Base-by-base conservation (phyloP, 2,329 filamentous ascomycete genomes). In the Trichoderma arundinaceum region DNA sequence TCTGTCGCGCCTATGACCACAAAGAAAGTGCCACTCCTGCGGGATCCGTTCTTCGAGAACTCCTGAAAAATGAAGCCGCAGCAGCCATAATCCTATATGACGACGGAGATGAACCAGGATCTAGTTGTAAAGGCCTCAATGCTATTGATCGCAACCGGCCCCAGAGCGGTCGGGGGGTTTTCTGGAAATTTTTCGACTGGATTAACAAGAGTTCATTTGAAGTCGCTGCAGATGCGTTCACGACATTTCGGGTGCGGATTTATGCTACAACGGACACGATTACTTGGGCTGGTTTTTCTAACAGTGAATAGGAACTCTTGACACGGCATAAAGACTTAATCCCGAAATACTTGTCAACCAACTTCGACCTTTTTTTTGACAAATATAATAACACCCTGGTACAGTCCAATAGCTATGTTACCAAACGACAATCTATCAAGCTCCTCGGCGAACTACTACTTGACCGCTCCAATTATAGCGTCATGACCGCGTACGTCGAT, bases 401-500 rank as follows among this genome's bases (percentile, higher is more conserved):
- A 43, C 92, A 96, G 75, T 97, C 93, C 38, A 92, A 94, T 75
- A 96, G 92, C 75, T 99, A 99, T 75, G 95, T 99, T 68, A 99
- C 95, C 32, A 99, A 99, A 78, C 88, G 95, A 57, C 95, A 99
- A 79, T 97, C 93, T 15, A 98, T 98, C 80, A 99, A 99, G 78
- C 85, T 99, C 49, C 86, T 99, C 1, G 95, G 95, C 61, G 95
- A 99, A 80, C 92, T 99, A 54, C 81, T 99, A 64, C 85, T 99
- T 39, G 95, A 98, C 77, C 88, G 95, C 49, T 92, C 94, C 69
- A 98, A 99, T 79, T 99, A 99, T 82, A 92, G 89, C 75, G 92
- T 98, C 75, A 99, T 99, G 95, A 98, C 94, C 65, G 88, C 91
- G 68, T 99, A 98, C 76, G 95, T 99, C 66, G 94, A 97, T 77